Evolutionary conservation across 2,329 filamentous ascomycete genomes (phyloP), one percentile per base, ranked within the genome.

Genomic region (Xylariaceae sp.): DNA sequence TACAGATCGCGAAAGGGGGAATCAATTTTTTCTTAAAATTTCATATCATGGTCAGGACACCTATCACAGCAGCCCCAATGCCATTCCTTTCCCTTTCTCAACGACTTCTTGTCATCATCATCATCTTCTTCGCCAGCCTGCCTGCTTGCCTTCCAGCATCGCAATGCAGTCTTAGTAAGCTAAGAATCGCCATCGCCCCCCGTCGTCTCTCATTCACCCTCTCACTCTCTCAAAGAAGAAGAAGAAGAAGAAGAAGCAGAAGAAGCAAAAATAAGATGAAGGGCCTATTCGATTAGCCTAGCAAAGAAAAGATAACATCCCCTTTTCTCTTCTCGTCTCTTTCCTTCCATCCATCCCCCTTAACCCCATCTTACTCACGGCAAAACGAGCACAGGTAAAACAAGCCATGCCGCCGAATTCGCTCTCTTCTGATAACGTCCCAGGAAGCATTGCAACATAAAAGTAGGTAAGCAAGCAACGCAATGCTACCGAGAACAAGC

Each of bases 151-250:
- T 39, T 15, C 44, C 39, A 47, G 47, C 30, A 54, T 52, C 51
- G 48, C 30, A 54, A 48, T 47, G 48, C 51, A 34, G 34, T 55
- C 48, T 49, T n/a, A 44, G 48, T 49, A 18, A 50, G 48, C 35
- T 23, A 35, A 52, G 17, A 51, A 23, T 45, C 23, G 17, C 51
- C 51, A 7, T 57, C 37, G 37, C 37, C 37, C 10, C 34, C 34
- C 13, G 3, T 37, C 49, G 9, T 30, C 18, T 41, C 4, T 34
- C 17, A n/a, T n/a, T 2, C 11, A 0, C 37, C 9, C 8, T 41
- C 37, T 41, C 37, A 41, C 8, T 41, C 37, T 9, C 8, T 41
- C 37, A 41, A 41, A 13, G 11, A 13, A 41, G 37, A 41, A 13
- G 11, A 10, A 39, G 35, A 39, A 6, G 10, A 11, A 39, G 37